phyloP scores from a whole-genome alignment of 1,284 basidiomycete genomes.

The Ustilago cynodontis region DNA sequence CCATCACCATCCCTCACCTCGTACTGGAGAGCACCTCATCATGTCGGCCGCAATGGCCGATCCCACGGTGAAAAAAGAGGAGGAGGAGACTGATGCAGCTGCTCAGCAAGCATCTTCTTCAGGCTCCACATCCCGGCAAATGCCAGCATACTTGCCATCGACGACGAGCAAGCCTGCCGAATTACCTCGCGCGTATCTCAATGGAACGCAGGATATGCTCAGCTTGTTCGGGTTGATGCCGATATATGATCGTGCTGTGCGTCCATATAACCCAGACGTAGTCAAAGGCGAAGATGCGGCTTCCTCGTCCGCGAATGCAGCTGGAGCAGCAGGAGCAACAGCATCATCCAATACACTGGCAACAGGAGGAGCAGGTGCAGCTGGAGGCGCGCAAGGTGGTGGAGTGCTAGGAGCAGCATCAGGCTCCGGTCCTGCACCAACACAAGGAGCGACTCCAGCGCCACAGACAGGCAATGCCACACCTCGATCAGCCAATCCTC shows the following conservation, averaged over 20 bases:
- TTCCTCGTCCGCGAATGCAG: background rate
- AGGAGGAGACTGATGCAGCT: slow-evolving; percentile 11
- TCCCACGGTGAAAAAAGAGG: slow-evolving; percentile 19
- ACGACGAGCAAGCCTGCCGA: slow-evolving; percentile 36
- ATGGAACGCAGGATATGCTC: slow-evolving; percentile 62
- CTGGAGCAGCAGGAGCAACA: background rate
- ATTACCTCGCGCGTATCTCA: slow-evolving; percentile 42
- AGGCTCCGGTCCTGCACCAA: background rate
- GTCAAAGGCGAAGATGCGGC: slow-evolving; percentile 24
- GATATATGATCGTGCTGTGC: slow-evolving; percentile 59
- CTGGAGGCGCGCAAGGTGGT: background rate
- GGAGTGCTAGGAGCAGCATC: background rate
- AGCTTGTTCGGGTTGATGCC: slow-evolving; percentile 56
- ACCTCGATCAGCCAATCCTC: slow-evolving; percentile 14
- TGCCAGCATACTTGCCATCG: slow-evolving; percentile 40
- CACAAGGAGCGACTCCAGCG: background rate
- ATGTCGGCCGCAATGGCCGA: slow-evolving; percentile 24
- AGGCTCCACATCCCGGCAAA: background rate
- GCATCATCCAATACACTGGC: background rate
- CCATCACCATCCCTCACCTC: background rate
- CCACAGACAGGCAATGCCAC: slow-evolving; percentile 10
- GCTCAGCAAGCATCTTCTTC: slow-evolving; percentile 7
- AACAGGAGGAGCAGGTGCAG: background rate
- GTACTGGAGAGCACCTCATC: background rate
- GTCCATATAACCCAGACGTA: slow-evolving; percentile 51